phyloP scores from a whole-genome alignment of 208 protist species.

The Trypanosoma rangeli region DNA sequence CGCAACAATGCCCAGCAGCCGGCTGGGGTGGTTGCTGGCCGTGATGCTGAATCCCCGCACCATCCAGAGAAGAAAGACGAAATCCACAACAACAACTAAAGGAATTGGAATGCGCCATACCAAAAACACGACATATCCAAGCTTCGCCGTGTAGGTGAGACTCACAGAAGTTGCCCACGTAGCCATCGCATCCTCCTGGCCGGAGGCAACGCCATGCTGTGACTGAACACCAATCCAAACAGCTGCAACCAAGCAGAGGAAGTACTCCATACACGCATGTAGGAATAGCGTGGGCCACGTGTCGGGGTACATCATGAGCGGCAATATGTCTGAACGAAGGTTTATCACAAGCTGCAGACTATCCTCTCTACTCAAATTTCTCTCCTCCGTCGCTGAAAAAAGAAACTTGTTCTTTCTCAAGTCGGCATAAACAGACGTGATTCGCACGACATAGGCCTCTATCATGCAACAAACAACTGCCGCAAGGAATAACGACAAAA shows the following conservation, averaged over 20 bases:
- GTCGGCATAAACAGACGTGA: slow-evolving; percentile 34
- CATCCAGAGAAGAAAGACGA: slow-evolving; percentile 68
- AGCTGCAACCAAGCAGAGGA: slow-evolving; percentile 46
- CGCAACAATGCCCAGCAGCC: slow-evolving; percentile 31
- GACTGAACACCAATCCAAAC: slow-evolving; percentile 55
- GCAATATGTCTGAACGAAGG: slow-evolving; percentile 35
- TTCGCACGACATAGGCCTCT: slow-evolving; percentile 74
- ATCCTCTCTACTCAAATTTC: slow-evolving; percentile 16
- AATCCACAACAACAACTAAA: slow-evolving; percentile 66
- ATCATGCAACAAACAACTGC: slow-evolving; percentile 59
- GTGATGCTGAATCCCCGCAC: slow-evolving; percentile 49
- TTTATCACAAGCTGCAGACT: slow-evolving; percentile 75
- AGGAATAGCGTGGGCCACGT: slow-evolving; percentile 60
- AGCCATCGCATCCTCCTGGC: slow-evolving; percentile 38
- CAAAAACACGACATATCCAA: slow-evolving; percentile 72
- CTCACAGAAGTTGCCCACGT: slow-evolving; percentile 58
- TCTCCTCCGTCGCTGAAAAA: not conserved
- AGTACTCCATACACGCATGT: slow-evolving; percentile 57
- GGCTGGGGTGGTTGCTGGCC: slow-evolving; percentile 14
- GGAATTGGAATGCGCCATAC: slow-evolving; percentile 72
- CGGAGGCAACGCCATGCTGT: slow-evolving; percentile 9
- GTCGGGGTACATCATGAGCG: slow-evolving; percentile 45
- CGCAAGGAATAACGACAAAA: slow-evolving; percentile 24
- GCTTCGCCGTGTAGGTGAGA: slow-evolving; percentile 56
- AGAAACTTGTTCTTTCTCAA: slow-evolving; percentile 3